Conservation (phyloP, 2,329 filamentous ascomycete genomes). For the Trichoderma lentiforme region DNA sequence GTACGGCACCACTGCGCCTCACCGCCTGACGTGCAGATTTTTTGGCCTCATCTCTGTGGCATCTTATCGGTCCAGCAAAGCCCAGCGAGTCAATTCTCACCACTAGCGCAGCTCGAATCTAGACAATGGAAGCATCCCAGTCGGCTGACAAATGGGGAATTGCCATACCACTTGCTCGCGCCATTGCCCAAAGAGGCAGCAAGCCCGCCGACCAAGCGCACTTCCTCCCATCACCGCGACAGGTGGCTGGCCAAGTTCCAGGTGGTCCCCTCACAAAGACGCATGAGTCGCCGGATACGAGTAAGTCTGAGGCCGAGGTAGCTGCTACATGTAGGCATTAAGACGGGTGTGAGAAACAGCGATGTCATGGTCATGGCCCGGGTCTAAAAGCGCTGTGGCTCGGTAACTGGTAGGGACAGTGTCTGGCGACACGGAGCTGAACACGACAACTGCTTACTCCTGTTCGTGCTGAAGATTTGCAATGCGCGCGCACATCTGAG, state of each 20-base stretch:
- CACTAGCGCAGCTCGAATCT: slow-evolving; percentile 13
- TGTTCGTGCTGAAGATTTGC: slow-evolving; percentile 5
- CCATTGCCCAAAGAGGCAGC: slow-evolving; percentile 24
- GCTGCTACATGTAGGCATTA: background rate
- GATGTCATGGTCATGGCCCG: background rate
- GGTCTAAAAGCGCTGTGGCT: background rate
- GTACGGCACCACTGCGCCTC: slow-evolving; percentile 15
- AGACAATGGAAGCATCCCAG: slow-evolving; percentile 7
- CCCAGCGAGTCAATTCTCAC: slow-evolving; percentile 15
- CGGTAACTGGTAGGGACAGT: background rate
- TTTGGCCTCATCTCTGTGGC: slow-evolving; percentile 11
- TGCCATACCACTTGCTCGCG: background rate
- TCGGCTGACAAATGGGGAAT: slow-evolving; percentile 18
- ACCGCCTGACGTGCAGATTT: slow-evolving; percentile 21
- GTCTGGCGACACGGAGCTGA: background rate
- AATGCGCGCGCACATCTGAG: background rate
- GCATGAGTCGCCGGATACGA: slow-evolving; percentile 15
- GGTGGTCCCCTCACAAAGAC: background rate
- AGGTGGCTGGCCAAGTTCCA: slow-evolving; percentile 8
- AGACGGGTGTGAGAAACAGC: background rate
- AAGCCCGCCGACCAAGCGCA: slow-evolving; percentile 19
- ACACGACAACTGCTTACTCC: background rate
- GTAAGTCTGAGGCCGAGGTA: background rate
- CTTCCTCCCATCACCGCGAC: background rate
- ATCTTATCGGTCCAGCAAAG: slow-evolving; percentile 12